Evolutionary conservation across 2,329 filamentous ascomycete genomes (phyloP).

Genomic region (Fusarium chuoi): DNA sequence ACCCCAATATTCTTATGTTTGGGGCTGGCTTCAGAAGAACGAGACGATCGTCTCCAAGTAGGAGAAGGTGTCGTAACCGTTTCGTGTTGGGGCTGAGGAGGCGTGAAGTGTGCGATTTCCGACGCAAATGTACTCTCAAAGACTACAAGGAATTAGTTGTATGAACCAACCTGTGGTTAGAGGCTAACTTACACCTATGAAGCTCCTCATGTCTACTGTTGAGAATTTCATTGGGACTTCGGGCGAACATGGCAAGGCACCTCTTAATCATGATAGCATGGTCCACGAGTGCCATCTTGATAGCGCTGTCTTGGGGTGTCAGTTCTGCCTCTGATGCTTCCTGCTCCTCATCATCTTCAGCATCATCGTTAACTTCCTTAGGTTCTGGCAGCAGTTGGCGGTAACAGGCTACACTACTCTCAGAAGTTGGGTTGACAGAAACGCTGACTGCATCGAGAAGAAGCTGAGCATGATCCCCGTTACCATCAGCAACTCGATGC

Average conservation of each 20-base stretch:
- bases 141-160: conserved; percentile 54
- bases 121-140: conserved; percentile 72
- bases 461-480: conserved; percentile 73
- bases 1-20: conserved; percentile 48
- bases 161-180: not conserved
- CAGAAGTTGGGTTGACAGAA: conserved; percentile 77
- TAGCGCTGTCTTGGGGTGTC: conserved; percentile 75
- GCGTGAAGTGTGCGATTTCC: conserved; percentile 72
- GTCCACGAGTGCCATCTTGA: conserved; percentile 87
- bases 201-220: conserved; percentile 68
- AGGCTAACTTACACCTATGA: conserved; percentile 66
- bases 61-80: conserved; percentile 56
- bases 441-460: conserved; percentile 81
- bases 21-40: conserved; percentile 52
- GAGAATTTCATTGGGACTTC: conserved; percentile 69
- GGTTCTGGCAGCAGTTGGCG: conserved; percentile 74
- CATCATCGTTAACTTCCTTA: conserved; percentile 54
- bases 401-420: conserved; percentile 83
- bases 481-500: conserved; percentile 76
- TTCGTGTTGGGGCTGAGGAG: conserved; percentile 57
- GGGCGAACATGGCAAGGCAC: conserved; percentile 76
- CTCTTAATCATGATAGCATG: conserved; percentile 89
- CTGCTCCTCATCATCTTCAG: conserved; percentile 55
- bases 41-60: conserved; percentile 62
- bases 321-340: conserved; percentile 59